A percentile compares a stretch with the other conserved stretches of the same genome.
Conservation (phyloP, 164 flowering plant species). For the Nelumbo lutea region DNA sequence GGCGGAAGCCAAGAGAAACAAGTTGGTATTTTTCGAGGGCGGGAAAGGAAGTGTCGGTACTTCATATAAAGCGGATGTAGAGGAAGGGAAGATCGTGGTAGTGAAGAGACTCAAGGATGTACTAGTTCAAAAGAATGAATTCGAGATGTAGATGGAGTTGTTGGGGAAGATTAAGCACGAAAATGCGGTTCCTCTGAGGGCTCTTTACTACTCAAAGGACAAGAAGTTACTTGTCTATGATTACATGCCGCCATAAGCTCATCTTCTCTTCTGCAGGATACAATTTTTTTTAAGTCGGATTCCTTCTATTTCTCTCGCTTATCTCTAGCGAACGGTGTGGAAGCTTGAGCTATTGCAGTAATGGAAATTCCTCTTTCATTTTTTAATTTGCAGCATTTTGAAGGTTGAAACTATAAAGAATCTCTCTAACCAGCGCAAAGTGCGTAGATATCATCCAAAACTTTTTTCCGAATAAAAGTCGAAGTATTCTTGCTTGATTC, state of each 20-base stretch:
- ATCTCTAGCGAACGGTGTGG: not conserved
- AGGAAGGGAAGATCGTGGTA: constrained; percentile 60
- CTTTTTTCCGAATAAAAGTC: too few species aligned
- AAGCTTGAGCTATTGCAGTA: not conserved
- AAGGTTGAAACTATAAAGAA: not conserved
- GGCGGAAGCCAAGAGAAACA: constrained; percentile 50
- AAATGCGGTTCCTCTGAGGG: constrained; percentile 73
- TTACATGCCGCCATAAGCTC: constrained; percentile 79
- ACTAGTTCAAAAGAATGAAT: constrained; percentile 54
- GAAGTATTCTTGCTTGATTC: too few species aligned
- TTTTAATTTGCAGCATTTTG: not conserved
- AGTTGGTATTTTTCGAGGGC: constrained; percentile 31
- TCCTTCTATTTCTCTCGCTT: not conserved
- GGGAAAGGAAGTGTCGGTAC: constrained; percentile 83
- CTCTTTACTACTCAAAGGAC: constrained; percentile 74
- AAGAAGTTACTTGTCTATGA: constrained; percentile 93
- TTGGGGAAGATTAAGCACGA: constrained; percentile 66
- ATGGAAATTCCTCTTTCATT: constrained; percentile 10
- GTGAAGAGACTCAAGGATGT: constrained; percentile 92
- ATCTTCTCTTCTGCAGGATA: constrained; percentile 80
- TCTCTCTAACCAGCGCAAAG: too few species aligned
- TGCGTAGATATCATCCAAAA: too few species aligned
- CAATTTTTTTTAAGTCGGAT: constrained; percentile 3
- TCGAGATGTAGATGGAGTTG: constrained; percentile 65
- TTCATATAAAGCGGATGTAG: constrained; percentile 77